Evolutionary conservation across 2,329 filamentous ascomycete genomes (phyloP), one percentile per base, ranked within the genome.

Genomic region (Ceratocystis diversiconidia): DNA sequence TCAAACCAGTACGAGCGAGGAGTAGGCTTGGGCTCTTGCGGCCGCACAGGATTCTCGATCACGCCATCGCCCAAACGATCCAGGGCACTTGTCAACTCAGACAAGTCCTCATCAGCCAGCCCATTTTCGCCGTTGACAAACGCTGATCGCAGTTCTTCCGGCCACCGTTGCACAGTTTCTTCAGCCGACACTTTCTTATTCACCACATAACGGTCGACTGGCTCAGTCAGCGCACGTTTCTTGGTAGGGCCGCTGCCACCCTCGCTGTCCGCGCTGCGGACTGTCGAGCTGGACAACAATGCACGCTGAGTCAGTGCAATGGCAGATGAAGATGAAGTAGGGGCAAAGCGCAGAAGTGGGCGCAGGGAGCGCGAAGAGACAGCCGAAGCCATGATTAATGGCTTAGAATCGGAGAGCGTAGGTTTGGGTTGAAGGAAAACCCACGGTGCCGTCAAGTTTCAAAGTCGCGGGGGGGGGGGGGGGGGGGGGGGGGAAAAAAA

Each of bases 1-100:
- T 79, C 76, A 70, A 75, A 78, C 79, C 79, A 82, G 66, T 81
- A 80, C 3, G 74, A 74, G 57, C 73, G 70, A 69, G 70, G 75
- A 69, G 74, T 75, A 12, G 73, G 72, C 65, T 70, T 73, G 44
- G 65, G 60, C n/a, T 67, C 63, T 30, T 60, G 61, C 30, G 62
- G 46, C n/a, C 63, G 63, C 36, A 46, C 65, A 28, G 65, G 65
- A 12, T 63, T 65, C 43, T 67, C 62, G 30, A 60, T 48, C 6
- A 73, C 63, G 6, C 70, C 65, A 61, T 69, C 68, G 19, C 64
- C 69, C 48, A 72, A 67, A 48, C 61, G 65, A 32, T 69, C 66
- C 44, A 70, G 43, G 22, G 50, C n/a, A 7, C 66, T 30, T 32
- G 44, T 61, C 50, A 63, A 28, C 25, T 69, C 65, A 15, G 62